A percentile compares a stretch with the other conserved stretches of the same genome.
These are phyloP conservation scores for Aspergillus sp. DNA, from an alignment of 2,329 filamentous ascomycete genomes.

Conservation along the genomic window DNA sequence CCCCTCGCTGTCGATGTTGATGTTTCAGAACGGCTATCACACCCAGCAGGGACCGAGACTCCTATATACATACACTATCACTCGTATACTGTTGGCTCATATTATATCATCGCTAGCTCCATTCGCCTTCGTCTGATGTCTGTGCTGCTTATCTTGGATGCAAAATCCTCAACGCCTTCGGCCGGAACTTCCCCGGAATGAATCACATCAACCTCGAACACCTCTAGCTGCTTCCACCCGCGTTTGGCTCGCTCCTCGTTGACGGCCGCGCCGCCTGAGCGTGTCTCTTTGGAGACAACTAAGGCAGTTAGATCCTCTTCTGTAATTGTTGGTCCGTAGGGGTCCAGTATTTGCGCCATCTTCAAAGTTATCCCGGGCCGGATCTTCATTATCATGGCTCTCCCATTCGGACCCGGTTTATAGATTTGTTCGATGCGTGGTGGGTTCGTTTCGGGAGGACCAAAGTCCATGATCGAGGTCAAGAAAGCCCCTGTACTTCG, in stretches of 20 bases:
- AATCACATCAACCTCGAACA: conserved; percentile 88
- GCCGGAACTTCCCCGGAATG: conserved; percentile 63
- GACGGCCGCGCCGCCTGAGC: conserved; percentile 77
- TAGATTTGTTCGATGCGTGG: conserved; percentile 33
- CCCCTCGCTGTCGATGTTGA: neutral
- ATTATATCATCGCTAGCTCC: conserved; percentile 35
- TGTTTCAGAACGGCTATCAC: neutral
- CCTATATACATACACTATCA: conserved; percentile 9
- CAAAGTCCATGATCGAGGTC: conserved; percentile 58
- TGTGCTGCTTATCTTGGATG: conserved; percentile 87
- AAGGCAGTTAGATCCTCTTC: conserved; percentile 75
- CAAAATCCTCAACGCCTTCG: conserved; percentile 60
- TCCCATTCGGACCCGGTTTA: conserved; percentile 40
- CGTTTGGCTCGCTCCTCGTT: conserved; percentile 77
- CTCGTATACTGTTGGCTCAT: neutral
- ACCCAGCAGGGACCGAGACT: neutral
- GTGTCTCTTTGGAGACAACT: conserved; percentile 85
- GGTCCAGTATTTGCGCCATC: conserved; percentile 82
- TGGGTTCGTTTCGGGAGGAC: conserved; percentile 45
- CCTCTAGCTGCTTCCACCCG: conserved; percentile 72
- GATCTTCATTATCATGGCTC: conserved; percentile 48
- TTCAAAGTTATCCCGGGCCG: conserved; percentile 66
- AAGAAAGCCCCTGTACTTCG: conserved; percentile 71
- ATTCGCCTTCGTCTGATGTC: conserved; percentile 65
- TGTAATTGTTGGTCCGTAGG: conserved; percentile 87